phyloP scores from a whole-genome alignment of 345 rosid genomes.

The Linum usitatissimum region DNA sequence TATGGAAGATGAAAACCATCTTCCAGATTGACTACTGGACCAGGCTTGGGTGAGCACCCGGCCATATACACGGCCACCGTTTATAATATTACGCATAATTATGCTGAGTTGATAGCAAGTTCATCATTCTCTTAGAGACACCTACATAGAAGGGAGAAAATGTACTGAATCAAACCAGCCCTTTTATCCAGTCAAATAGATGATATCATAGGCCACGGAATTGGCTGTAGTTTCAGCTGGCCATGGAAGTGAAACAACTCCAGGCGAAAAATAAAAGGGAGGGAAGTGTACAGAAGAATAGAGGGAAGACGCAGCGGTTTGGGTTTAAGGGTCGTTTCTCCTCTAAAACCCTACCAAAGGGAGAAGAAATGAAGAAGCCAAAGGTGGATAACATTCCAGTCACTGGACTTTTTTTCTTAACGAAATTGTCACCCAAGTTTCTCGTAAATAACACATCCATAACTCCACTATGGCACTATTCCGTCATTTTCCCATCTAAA shows the following conservation, averaged over 20 bases:
- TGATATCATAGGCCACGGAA: not conserved
- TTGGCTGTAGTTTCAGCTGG: not conserved
- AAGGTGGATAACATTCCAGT: too few species aligned
- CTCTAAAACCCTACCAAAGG: too few species aligned
- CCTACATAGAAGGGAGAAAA: not conserved
- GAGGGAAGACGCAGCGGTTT: not conserved
- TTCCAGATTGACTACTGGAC: not conserved
- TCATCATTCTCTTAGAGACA: not conserved
- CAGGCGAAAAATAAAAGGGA: not conserved
- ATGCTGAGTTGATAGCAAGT: not conserved
- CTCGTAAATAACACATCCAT: too few species aligned
- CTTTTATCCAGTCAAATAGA: not conserved
- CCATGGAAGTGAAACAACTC: not conserved
- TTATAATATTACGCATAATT: not conserved
- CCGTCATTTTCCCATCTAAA: too few species aligned
- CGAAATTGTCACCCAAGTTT: too few species aligned
- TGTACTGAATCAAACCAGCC: not conserved
- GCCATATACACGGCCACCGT: slow-evolving; percentile 1
- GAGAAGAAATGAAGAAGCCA: too few species aligned
- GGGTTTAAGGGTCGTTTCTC: too few species aligned
- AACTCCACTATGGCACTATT: too few species aligned
- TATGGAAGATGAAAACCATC: not conserved
- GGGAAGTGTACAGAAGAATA: not conserved
- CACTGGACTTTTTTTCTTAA: too few species aligned
- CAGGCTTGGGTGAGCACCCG: not conserved